phyloP scores from a whole-genome alignment of 208 protist genomes.

The Trypanosoma boissoni region DNA sequence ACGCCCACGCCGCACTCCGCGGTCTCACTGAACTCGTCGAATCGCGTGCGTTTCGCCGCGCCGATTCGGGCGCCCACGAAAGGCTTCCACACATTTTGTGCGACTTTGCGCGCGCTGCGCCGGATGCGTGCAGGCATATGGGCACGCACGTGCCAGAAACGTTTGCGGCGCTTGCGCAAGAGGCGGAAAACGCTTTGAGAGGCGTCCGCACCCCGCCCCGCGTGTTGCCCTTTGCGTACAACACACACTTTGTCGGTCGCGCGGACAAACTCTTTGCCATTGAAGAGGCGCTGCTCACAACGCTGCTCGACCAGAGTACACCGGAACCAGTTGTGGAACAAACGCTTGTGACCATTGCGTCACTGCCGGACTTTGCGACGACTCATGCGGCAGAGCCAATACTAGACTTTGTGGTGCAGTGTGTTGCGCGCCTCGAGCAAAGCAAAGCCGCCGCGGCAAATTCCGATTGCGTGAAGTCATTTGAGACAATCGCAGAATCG shows the following conservation, averaged over 20 bases:
- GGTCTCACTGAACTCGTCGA: slow-evolving; percentile 26
- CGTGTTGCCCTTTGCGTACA: slow-evolving; percentile 43
- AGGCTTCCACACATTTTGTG: slow-evolving; percentile 30
- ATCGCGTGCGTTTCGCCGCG: slow-evolving; percentile 15
- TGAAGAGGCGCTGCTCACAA: slow-evolving; percentile 42
- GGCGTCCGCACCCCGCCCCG: slow-evolving; percentile 2
- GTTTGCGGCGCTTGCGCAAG: background rate
- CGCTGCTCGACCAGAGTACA: slow-evolving; percentile 19
- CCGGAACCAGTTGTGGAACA: slow-evolving; percentile 43
- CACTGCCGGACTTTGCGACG: slow-evolving; percentile 43
- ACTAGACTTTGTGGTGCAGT: slow-evolving; percentile 44
- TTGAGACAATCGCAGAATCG: too few relatives aligned
- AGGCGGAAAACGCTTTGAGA: background rate
- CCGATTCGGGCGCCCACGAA: slow-evolving; percentile 10
- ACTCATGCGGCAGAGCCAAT: slow-evolving; percentile 49
- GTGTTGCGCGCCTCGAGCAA: slow-evolving; percentile 8
- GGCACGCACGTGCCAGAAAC: slow-evolving; percentile 1
- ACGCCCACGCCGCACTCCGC: slow-evolving; percentile 30
- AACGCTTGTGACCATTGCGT: slow-evolving; percentile 51
- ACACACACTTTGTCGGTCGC: slow-evolving; percentile 32
- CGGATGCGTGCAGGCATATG: slow-evolving; percentile 14
- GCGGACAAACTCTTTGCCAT: slow-evolving; percentile 50
- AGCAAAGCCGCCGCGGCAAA: too few relatives aligned
- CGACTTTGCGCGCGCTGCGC: slow-evolving; percentile 22
- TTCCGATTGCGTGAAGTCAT: too few relatives aligned